Evolutionary conservation across 495 filamentous ascomycete genomes (phyloP).

Genomic region (Xylaria palmicola): DNA sequence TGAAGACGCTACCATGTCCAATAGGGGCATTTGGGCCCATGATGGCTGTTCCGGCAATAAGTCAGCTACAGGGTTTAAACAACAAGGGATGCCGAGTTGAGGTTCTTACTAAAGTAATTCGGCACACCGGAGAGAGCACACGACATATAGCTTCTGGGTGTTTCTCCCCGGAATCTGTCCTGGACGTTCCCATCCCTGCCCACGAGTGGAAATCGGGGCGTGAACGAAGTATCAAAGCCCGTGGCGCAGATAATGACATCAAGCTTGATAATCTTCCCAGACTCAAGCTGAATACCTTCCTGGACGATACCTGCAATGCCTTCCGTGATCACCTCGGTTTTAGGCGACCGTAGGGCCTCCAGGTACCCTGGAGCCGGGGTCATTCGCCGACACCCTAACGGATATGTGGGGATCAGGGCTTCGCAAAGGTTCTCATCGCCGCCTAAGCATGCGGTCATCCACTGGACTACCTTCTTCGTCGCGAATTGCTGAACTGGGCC

Average conservation of each 20-base stretch:
- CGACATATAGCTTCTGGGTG: constrained; percentile 46
- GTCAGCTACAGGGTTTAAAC: constrained; percentile 19
- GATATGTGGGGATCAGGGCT: constrained; percentile 62
- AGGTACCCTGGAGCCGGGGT: constrained; percentile 71
- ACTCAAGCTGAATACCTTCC: constrained; percentile 58
- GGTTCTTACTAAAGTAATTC: constrained; percentile 48
- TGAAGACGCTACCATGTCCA: constrained; percentile 51
- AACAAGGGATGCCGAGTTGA: not conserved
- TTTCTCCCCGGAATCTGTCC: constrained; percentile 35
- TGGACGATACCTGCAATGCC: constrained; percentile 56
- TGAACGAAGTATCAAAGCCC: constrained; percentile 62
- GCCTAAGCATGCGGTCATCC: constrained; percentile 30
- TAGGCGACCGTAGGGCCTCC: constrained; percentile 58
- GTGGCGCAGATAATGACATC: constrained; percentile 72
- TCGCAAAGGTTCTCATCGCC: constrained; percentile 39
- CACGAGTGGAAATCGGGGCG: constrained; percentile 60
- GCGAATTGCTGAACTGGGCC: constrained; percentile 30
- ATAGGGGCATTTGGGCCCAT: constrained; percentile 51
- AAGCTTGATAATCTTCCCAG: constrained; percentile 54
- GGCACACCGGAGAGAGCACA: constrained; percentile 45
- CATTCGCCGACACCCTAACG: constrained; percentile 63
- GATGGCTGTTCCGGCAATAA: constrained; percentile 31
- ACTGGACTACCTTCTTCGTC: constrained; percentile 22
- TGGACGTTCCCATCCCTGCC: constrained; percentile 52
- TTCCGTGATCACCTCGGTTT: constrained; percentile 59